A percentile compares a stretch with the other conserved stretches of the same genome.
phyloP scores from a whole-genome alignment of 352 stramenopile genomes.

The Phytophthora lateralis region DNA sequence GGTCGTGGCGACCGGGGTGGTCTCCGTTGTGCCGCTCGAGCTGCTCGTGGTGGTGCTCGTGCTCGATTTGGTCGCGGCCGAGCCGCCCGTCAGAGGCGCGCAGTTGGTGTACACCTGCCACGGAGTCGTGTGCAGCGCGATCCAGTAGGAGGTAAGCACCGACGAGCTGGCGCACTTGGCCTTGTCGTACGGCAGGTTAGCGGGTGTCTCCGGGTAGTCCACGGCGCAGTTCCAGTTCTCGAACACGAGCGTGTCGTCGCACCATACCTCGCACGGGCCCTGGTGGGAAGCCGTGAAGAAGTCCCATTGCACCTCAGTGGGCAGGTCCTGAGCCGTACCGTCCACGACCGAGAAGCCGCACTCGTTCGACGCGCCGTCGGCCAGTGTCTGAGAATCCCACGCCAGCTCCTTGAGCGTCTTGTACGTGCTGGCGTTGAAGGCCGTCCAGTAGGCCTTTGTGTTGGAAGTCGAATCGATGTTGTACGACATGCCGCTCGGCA shows the following conservation, averaged over 20 bases:
- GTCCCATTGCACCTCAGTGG: conserved; percentile 40
- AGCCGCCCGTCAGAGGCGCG: conserved; percentile 29
- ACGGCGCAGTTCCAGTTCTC: conserved; percentile 48
- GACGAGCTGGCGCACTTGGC: conserved; percentile 35
- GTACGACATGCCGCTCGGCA: conserved; percentile 53
- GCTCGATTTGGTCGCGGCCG: conserved; percentile 22
- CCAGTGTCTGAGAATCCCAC: conserved; percentile 28
- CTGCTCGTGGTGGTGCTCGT: conserved; percentile 11
- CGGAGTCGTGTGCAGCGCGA: conserved; percentile 45
- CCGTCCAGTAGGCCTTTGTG: conserved; percentile 41
- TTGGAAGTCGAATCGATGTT: conserved; percentile 35
- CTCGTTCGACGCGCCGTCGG: conserved; percentile 31
- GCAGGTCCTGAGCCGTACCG: conserved; percentile 29
- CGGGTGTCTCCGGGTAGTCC: conserved; percentile 34
- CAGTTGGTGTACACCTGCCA: conserved; percentile 66
- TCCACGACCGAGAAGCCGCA: conserved; percentile 38
- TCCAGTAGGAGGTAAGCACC: conserved; percentile 50
- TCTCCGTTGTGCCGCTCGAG: conserved; percentile 5
- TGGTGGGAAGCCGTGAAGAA: conserved; percentile 49
- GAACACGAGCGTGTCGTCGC: conserved; percentile 46
- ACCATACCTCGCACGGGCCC: conserved; percentile 53
- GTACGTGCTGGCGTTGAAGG: conserved; percentile 46
- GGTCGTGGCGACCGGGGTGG: conserved; percentile 4
- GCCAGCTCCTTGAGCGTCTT: conserved; percentile 40
- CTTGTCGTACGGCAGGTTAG: conserved; percentile 51